Percentiles rank a stretch among this genome's conserved stretches.
These are phyloP conservation scores for Aspergillus quadricinctus DNA, from an alignment of 2,329 filamentous ascomycete genomes.

Conservation along the genomic window DNA sequence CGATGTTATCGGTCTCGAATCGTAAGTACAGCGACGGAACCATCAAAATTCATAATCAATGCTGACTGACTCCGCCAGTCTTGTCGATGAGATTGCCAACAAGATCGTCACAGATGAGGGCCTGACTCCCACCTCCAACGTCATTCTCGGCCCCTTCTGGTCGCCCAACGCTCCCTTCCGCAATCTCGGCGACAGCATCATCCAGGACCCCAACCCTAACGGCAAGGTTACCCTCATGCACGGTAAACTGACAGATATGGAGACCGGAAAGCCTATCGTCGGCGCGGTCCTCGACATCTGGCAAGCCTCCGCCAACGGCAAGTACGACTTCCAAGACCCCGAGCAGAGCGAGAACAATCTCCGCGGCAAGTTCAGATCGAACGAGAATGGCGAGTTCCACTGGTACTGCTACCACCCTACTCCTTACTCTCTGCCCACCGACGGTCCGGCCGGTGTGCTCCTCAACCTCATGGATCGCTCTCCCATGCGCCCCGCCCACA, in stretches of 20 bases:
- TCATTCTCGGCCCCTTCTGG: constrained; percentile 77
- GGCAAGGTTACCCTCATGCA: constrained; percentile 64
- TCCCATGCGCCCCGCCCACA: constrained; percentile 59
- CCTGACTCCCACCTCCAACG: constrained; percentile 66
- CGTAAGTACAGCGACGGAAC: constrained; percentile 32
- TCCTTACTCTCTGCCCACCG: constrained; percentile 65
- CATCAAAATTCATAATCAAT: constrained; percentile 5
- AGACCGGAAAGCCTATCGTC: constrained; percentile 62
- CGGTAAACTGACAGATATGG: constrained; percentile 61
- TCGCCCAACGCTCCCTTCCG: constrained; percentile 70
- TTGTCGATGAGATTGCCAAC: constrained; percentile 78
- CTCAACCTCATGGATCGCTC: constrained; percentile 54
- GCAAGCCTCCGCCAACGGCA: constrained; percentile 71
- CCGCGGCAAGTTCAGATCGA: constrained; percentile 68
- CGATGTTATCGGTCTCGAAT: constrained; percentile 69
- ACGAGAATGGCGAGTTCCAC: constrained; percentile 63
- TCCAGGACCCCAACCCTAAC: constrained; percentile 55
- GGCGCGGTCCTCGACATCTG: constrained; percentile 72
- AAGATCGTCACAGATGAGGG: constrained; percentile 57
- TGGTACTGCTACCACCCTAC: constrained; percentile 74
- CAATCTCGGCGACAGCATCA: constrained; percentile 61
- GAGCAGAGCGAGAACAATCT: constrained; percentile 70
- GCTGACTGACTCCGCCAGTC: constrained; percentile 43
- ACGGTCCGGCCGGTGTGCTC: constrained; percentile 54
- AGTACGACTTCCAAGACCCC: constrained; percentile 73